Evolutionary conservation across 208 protist species (phyloP).

Genomic region (Strigomonas galati): DNA sequence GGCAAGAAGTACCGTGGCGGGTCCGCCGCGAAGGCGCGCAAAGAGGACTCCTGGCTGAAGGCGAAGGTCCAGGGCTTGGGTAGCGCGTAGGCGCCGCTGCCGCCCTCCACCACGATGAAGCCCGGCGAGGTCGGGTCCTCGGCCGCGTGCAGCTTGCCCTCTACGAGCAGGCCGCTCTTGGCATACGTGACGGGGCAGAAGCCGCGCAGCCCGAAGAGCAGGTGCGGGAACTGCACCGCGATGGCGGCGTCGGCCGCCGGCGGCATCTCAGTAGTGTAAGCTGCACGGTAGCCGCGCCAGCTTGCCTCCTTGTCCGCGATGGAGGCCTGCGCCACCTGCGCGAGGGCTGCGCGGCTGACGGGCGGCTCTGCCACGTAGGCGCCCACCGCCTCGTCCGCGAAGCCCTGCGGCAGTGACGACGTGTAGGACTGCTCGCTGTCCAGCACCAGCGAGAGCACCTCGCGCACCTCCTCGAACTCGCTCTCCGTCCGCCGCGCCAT

Average conservation of each 20-base stretch:
- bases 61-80: constrained; percentile 35
- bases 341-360: constrained; percentile 18
- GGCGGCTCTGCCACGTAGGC: constrained; percentile 12
- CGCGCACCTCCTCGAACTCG: constrained; percentile 45
- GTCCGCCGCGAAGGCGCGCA: constrained; percentile 44
- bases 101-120: constrained; percentile 53
- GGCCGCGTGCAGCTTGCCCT: constrained; percentile 21
- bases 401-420: constrained; percentile 35
- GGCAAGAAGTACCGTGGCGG: constrained; percentile 46
- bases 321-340: constrained; percentile 23
- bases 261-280: constrained; percentile 32
- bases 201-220: constrained; percentile 46
- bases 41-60: constrained; percentile 36
- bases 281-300: constrained; percentile 29
- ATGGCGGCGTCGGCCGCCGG: constrained; percentile 35
- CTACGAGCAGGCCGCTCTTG: constrained; percentile 32
- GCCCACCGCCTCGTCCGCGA: constrained; percentile 41
- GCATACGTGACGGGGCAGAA: constrained; percentile 63
- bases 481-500: constrained; percentile 31
- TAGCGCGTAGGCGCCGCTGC: constrained; percentile 19
- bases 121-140: constrained; percentile 22
- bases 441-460: constrained; percentile 45
- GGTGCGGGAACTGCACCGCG: constrained; percentile 45
- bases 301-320: constrained; percentile 13
- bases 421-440: constrained; percentile 36